These are phyloP conservation scores for Yarrowia phangngaensis DNA, from an alignment of 805 yeast genomes.

Conservation along the genomic window DNA sequence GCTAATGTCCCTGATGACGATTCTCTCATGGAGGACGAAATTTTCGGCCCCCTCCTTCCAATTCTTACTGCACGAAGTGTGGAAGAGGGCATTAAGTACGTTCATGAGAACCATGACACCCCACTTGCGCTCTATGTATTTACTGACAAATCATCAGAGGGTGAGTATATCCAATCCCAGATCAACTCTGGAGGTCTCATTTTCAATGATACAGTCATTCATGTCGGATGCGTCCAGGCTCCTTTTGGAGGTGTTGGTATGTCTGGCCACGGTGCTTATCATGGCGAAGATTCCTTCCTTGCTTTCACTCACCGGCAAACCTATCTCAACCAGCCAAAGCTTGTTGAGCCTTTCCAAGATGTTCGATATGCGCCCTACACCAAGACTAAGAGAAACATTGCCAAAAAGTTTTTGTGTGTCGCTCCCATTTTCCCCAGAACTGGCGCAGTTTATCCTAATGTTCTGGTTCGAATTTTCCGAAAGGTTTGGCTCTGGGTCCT, in stretches of 20 bases:
- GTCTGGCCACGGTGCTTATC: conserved; percentile 80
- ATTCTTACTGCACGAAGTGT: conserved; percentile 49
- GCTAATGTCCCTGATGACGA: conserved; percentile 62
- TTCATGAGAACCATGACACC: conserved; percentile 54
- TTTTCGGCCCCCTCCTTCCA: conserved; percentile 87
- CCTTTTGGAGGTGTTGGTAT: conserved; percentile 90
- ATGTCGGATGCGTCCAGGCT: conserved; percentile 59
- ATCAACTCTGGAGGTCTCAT: conserved; percentile 69
- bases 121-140: conserved; percentile 79
- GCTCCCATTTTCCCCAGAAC: conserved; percentile 26
- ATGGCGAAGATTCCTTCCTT: conserved; percentile 62
- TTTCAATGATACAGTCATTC: conserved; percentile 67
- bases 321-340: conserved; percentile 56
- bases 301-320: conserved; percentile 74
- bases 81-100: conserved; percentile 34
- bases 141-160: conserved; percentile 47
- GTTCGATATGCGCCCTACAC: conserved; percentile 64
- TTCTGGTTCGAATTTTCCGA: conserved; percentile 24
- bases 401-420: conserved; percentile 18
- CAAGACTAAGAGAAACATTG: conserved; percentile 35
- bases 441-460: conserved; percentile 23
- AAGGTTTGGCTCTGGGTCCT: conserved; percentile 24
- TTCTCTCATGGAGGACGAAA: conserved; percentile 64
- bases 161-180: conserved; percentile 46
- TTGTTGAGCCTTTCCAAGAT: conserved; percentile 55